phyloP scores from a whole-genome alignment of 1,284 basidiomycete genomes.

The Hortiboletus rubellus region DNA sequence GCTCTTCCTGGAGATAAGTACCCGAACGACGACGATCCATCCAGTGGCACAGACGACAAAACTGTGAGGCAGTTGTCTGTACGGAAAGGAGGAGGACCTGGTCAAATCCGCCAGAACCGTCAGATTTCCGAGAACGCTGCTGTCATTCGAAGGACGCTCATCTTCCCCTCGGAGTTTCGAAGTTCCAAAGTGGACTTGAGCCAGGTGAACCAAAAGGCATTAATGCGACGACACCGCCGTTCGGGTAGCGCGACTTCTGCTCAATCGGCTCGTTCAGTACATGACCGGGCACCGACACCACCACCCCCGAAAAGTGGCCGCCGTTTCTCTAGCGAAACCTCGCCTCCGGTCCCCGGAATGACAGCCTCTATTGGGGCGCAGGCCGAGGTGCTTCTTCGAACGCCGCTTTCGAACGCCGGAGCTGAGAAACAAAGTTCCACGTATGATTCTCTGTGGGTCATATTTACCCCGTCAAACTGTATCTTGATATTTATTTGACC shows the following conservation, averaged over 20 bases:
- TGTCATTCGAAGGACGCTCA: slow-evolving; percentile 73
- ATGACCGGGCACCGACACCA: slow-evolving; percentile 79
- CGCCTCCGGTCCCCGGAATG: slow-evolving; percentile 71
- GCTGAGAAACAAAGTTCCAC: slow-evolving; percentile 64
- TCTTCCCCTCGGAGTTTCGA: slow-evolving; percentile 66
- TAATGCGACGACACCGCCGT: slow-evolving; percentile 50
- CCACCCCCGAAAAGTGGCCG: slow-evolving; percentile 65
- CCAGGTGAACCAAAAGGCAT: slow-evolving; percentile 55
- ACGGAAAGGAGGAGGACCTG: slow-evolving; percentile 43
- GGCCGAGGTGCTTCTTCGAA: slow-evolving; percentile 45
- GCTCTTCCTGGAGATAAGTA: slow-evolving; percentile 36
- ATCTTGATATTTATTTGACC: slow-evolving; percentile 24
- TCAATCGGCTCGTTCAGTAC: slow-evolving; percentile 61
- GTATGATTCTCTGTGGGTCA: slow-evolving; percentile 73
- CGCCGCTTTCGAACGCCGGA: slow-evolving; percentile 41
- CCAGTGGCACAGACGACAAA: slow-evolving; percentile 32
- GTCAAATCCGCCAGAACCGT: slow-evolving; percentile 42
- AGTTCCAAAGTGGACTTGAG: slow-evolving; percentile 54
- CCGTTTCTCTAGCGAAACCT: slow-evolving; percentile 62
- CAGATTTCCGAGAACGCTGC: slow-evolving; percentile 43
- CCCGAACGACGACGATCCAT: slow-evolving; percentile 37
- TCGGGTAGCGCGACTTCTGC: slow-evolving; percentile 56
- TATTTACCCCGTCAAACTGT: slow-evolving; percentile 11
- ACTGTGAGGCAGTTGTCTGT: slow-evolving; percentile 38
- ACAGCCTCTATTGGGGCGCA: slow-evolving; percentile 52